phyloP scores from a whole-genome alignment of 2,329 filamentous ascomycete species.

The Hypoxylon sp. region DNA sequence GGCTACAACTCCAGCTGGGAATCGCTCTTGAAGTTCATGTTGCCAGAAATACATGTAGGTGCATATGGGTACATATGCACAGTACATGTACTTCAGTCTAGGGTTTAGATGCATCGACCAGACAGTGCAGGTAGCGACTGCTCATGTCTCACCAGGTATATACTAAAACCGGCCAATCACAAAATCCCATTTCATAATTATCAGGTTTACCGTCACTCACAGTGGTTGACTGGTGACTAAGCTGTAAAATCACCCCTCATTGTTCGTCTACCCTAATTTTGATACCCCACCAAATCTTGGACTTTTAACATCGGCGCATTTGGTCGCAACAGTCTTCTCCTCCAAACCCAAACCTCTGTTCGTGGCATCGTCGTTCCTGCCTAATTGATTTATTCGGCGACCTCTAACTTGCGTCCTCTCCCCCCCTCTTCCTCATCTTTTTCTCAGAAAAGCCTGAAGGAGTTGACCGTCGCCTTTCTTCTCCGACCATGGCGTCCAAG shows the following conservation, averaged over 20 bases:
- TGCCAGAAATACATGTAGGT: background rate
- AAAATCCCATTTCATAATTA: conserved; percentile 31
- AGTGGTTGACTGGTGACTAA: conserved; percentile 27
- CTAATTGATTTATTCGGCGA: conserved; percentile 5
- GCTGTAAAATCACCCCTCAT: conserved; percentile 35
- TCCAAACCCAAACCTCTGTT: conserved; percentile 12
- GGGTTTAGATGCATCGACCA: conserved; percentile 3
- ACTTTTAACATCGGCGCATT: conserved; percentile 25
- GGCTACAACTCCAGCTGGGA: background rate
- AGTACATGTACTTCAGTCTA: background rate
- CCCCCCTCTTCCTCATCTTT: background rate
- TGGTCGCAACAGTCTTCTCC: conserved; percentile 19
- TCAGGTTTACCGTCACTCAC: conserved; percentile 17
- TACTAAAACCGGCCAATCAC: conserved; percentile 19
- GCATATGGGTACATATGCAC: background rate
- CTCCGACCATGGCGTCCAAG: conserved; percentile 82
- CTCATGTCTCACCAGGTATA: background rate
- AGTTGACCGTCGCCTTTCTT: conserved; percentile 12
- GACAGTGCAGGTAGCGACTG: background rate
- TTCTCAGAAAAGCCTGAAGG: conserved; percentile 5
- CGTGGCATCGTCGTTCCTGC: background rate
- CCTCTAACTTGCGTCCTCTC: background rate
- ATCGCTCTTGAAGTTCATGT: background rate
- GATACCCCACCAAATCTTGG: conserved; percentile 32
- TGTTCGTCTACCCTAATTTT: conserved; percentile 36